phyloP scores from a whole-genome alignment of 2,329 filamentous ascomycete genomes.

The Dryadomyces sulphureus region DNA sequence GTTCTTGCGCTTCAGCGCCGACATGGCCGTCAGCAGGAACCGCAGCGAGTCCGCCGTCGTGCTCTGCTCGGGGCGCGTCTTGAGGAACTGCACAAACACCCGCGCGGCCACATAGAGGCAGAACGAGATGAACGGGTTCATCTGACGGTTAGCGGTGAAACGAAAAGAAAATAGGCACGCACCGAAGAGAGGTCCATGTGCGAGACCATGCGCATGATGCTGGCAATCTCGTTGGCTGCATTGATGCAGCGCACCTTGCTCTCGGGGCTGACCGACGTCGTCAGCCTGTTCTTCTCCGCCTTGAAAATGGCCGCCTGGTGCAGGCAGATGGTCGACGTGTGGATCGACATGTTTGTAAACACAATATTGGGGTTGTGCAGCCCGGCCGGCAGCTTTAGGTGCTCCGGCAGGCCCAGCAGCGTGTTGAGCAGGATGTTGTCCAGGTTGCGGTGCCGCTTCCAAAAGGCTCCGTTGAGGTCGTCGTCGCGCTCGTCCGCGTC shows the following conservation, averaged over 20 bases:
- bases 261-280: constrained; percentile 64
- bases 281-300: constrained; percentile 74
- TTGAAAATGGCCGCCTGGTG: constrained; percentile 98
- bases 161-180: constrained; percentile 23
- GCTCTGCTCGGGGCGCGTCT: constrained; percentile 74
- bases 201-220: constrained; percentile 88
- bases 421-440: constrained; percentile 86
- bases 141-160: constrained; percentile 31
- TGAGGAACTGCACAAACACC: constrained; percentile 94
- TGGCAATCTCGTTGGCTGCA: constrained; percentile 84
- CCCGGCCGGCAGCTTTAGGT: constrained; percentile 65
- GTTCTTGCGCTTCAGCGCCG: constrained; percentile 73
- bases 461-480: constrained; percentile 86
- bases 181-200: constrained; percentile 75
- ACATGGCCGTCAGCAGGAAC: constrained; percentile 82
- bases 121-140: constrained; percentile 92
- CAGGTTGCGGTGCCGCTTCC: constrained; percentile 80
- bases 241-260: constrained; percentile 89
- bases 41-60: constrained; percentile 69
- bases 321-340: constrained; percentile 92
- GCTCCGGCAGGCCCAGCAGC: constrained; percentile 63
- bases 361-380: constrained; percentile 70
- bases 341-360: constrained; percentile 93
- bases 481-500: constrained; percentile 67
- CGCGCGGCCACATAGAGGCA: constrained; percentile 91